phyloP scores from a whole-genome alignment of 2,329 filamentous ascomycete species.

The Penicillium sp. region DNA sequence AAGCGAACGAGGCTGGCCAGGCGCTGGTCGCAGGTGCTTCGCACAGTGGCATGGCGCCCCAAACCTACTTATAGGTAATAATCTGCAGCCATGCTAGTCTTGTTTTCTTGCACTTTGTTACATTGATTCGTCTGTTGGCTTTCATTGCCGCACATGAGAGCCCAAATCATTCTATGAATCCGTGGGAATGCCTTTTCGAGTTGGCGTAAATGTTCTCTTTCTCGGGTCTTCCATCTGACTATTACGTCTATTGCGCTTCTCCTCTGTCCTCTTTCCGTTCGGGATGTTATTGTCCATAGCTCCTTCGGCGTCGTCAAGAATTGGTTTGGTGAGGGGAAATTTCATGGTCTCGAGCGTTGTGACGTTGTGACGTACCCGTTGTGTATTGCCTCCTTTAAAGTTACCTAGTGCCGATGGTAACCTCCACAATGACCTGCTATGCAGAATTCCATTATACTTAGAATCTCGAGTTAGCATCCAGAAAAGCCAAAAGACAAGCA shows the following conservation, averaged over 20 bases:
- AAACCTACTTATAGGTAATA: constrained; percentile 28
- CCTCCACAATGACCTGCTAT: not conserved
- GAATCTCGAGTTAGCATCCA: not conserved
- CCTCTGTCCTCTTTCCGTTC: constrained; percentile 13
- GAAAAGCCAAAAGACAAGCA: not conserved
- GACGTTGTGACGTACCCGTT: not conserved
- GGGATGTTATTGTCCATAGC: constrained; percentile 28
- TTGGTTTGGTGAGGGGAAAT: constrained; percentile 24
- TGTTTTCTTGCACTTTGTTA: constrained; percentile 12
- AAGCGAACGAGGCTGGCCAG: constrained; percentile 37
- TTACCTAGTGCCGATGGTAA: not conserved
- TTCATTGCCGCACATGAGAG: constrained; percentile 22
- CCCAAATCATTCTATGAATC: constrained; percentile 22
- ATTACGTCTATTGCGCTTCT: constrained; percentile 4
- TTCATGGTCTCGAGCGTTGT: constrained; percentile 15
- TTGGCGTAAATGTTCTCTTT: constrained; percentile 17
- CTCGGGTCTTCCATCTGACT: constrained; percentile 3
- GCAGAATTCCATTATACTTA: not conserved
- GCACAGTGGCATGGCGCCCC: constrained; percentile 19
- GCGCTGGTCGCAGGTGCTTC: constrained; percentile 29
- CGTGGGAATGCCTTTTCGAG: constrained; percentile 18
- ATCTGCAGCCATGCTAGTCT: constrained; percentile 9
- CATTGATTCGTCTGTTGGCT: constrained; percentile 20
- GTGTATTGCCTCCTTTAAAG: not conserved
- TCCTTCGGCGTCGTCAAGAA: constrained; percentile 29